These are phyloP conservation scores for Colletotrichum acutatum DNA, from an alignment of 2,329 filamentous ascomycete species.

Conservation along the genomic window DNA sequence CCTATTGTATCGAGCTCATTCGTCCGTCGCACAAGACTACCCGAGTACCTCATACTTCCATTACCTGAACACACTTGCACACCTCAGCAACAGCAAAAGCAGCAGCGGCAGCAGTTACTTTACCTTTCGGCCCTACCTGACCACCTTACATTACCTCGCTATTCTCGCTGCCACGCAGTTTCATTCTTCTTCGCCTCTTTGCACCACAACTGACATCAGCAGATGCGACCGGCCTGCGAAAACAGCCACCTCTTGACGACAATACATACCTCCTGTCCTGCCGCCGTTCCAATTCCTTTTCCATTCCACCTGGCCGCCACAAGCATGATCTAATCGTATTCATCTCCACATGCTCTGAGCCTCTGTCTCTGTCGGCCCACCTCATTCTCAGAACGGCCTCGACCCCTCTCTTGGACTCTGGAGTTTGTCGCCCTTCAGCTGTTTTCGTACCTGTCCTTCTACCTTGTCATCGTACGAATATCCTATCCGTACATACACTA, in stretches of 20 bases:
- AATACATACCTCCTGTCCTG: neutral
- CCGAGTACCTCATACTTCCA: no score
- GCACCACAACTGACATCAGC: neutral
- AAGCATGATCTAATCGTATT: conserved; percentile 21
- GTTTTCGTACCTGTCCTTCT: neutral
- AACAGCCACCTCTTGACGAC: neutral
- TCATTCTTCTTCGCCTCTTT: conserved; percentile 12
- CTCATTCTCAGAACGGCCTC: neutral
- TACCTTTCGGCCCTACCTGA: conserved; percentile 14
- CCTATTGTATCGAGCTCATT: neutral
- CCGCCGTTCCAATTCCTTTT: neutral
- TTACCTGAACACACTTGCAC: no score
- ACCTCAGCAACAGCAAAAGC: no score
- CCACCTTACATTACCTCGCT: neutral
- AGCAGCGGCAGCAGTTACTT: neutral
- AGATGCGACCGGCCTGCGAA: neutral
- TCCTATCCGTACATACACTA: neutral
- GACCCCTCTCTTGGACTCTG: neutral
- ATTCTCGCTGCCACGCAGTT: neutral
- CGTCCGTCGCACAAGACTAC: neutral
- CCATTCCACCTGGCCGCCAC: conserved; percentile 1
- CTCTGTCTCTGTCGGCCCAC: conserved; percentile 6
- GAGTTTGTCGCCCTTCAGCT: neutral
- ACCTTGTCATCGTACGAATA: neutral
- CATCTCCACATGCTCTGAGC: neutral